These are phyloP conservation scores for Populus davidiana DNA, from an alignment of 345 rosid genomes.

Conservation along the genomic window DNA sequence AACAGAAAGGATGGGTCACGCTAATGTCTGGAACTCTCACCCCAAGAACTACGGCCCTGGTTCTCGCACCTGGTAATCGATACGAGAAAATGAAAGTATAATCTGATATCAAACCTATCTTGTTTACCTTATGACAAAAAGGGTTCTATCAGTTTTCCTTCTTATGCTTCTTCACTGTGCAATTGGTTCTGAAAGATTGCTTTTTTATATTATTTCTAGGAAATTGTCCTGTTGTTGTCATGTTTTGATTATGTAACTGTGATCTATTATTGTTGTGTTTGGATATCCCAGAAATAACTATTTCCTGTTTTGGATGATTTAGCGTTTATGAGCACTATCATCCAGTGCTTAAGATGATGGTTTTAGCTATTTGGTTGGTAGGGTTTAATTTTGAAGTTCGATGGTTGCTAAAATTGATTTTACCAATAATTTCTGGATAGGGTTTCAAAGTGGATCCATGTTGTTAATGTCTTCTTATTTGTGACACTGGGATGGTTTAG, in stretches of 20 bases:
- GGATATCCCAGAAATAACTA: background rate
- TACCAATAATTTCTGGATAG: background rate
- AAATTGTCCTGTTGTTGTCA: background rate
- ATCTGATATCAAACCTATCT: background rate
- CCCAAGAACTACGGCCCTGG: constrained; percentile 60
- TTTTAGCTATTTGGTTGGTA: background rate
- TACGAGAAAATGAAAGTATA: background rate
- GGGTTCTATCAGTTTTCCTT: background rate
- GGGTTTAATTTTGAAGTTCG: background rate
- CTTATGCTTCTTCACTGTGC: background rate
- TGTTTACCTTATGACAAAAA: background rate
- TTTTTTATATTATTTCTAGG: background rate
- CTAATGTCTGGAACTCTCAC: constrained; percentile 57
- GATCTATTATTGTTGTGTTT: background rate
- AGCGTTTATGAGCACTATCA: background rate
- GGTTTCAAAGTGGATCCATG: background rate
- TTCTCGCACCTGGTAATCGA: constrained; percentile 46
- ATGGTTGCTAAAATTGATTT: background rate
- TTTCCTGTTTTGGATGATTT: background rate
- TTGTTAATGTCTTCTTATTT: background rate
- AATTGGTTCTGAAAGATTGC: background rate
- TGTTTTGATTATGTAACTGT: background rate
- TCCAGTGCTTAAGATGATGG: background rate
- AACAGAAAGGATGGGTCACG: constrained; percentile 41
- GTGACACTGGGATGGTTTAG: no score